Percentiles rank a stretch among this genome's conserved stretches.
Evolutionary conservation across 2,329 filamentous ascomycete species (phyloP).

Genomic region (Colletotrichum sp.): DNA sequence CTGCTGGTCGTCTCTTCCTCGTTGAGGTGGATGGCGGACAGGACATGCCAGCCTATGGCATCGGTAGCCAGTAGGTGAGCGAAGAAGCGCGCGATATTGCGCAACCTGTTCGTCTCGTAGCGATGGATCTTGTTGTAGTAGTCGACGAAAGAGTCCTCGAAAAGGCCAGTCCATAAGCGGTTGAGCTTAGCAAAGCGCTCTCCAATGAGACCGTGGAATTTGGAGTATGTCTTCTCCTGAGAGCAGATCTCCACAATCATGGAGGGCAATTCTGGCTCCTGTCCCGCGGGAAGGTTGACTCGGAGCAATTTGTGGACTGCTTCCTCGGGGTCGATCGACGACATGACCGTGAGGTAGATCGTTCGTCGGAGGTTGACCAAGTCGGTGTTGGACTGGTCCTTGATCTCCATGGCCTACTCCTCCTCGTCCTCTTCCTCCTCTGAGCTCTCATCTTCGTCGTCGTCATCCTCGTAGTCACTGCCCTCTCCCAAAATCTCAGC

Average conservation of each 20-base stretch:
- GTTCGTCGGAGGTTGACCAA: constrained; percentile 91
- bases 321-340: constrained; percentile 94
- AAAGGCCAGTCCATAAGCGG: constrained; percentile 90
- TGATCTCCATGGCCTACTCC: constrained; percentile 89
- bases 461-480: constrained; percentile 80
- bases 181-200: constrained; percentile 97
- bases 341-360: constrained; percentile 98
- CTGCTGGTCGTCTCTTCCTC: constrained; percentile 97
- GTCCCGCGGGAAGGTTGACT: constrained; percentile 83
- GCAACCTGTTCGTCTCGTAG: constrained; percentile 92
- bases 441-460: constrained; percentile 61
- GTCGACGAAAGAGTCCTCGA: constrained; percentile 86
- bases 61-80: constrained; percentile 88
- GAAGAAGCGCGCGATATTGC: constrained; percentile 95
- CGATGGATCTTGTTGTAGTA: constrained; percentile 98
- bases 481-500: constrained; percentile 93
- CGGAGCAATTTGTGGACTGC: constrained; percentile 97
- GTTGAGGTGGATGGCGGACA: constrained; percentile 86
- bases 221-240: constrained; percentile 95
- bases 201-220: constrained; percentile 94
- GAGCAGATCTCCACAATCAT: constrained; percentile 98
- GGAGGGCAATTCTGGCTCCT: constrained; percentile 88
- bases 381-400: constrained; percentile 96
- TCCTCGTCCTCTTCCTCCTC: constrained; percentile 77
- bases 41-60: constrained; percentile 89